Evolutionary conservation across 371 early-diverging fungal genomes (phyloP), one percentile per base, ranked within the genome.

Genomic region (Mucor sp.): DNA sequence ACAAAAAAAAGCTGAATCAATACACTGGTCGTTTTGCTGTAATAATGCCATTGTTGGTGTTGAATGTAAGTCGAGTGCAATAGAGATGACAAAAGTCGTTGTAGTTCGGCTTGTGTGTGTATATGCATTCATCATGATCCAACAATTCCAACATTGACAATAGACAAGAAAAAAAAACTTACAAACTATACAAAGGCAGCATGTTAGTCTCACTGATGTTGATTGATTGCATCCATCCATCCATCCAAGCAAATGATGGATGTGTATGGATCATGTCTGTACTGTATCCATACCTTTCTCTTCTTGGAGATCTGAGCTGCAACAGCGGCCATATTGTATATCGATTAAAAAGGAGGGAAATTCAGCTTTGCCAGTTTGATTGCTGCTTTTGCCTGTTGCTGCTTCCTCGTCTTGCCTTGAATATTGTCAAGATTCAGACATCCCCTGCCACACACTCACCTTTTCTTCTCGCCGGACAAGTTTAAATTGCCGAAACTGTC

Each of bases 291-390:
- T 82, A 89, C 90, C 86, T 90, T 90, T 83, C 90, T 89, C 89
- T 90, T 90, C 89, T 90, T 90, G 87, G 85, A 84, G 78, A 87
- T 87, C 75, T 87, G 87, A 74, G 85, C 84, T 63, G 79, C 77
- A 68, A 70, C 69, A 69, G 71, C 69, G 77, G 75, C 75, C 75
- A 75, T 75, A 71, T 64, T 72, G 70, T 68, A 72, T 67, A 69
- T 69, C 60, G 59, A 64, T 61, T 67, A 75, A 72, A 72, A 72
- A 67, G 74, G 69, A 70, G 67, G 67, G 70, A 72, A 70, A 65
- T 56, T 37, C 53, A 50, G 56, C 53, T 69, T 69, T 56, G 47
- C 33, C 62, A n/a, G 50, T 50, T 62, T 62, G 48, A 17, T 19
- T 3, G 23, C 48, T 62, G 62, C 62, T 62, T 62, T 62, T 62